Conservation (phyloP, 2,329 filamentous ascomycete genomes). For the Cercospora nicotianae region DNA sequence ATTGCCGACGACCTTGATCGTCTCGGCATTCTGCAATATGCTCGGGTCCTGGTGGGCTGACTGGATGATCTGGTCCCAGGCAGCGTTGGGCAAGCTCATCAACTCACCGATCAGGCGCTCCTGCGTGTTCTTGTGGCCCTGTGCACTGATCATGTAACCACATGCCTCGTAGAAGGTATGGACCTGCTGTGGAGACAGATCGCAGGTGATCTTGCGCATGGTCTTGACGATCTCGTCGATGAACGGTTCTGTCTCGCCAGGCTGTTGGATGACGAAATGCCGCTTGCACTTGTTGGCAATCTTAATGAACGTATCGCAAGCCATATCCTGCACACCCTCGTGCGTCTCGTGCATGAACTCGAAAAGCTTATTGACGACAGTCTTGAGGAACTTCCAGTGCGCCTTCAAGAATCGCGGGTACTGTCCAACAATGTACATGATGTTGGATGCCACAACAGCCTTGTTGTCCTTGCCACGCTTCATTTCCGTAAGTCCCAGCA, state of each 20-base stretch:
- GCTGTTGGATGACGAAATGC: slow-evolving; percentile 94
- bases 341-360: slow-evolving; percentile 99
- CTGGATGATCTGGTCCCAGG: slow-evolving; percentile 93
- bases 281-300: slow-evolving; percentile 97
- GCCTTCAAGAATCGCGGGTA: slow-evolving; percentile 98
- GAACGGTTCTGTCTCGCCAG: slow-evolving; percentile 91
- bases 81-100: slow-evolving; percentile 89
- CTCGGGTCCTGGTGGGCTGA: slow-evolving; percentile 80
- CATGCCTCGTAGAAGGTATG: slow-evolving; percentile 99
- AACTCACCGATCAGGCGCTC: slow-evolving; percentile 87
- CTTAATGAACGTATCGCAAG: slow-evolving; percentile 99
- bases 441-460: slow-evolving; percentile 96
- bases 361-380: slow-evolving; percentile 98
- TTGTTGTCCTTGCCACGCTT: slow-evolving; percentile 99
- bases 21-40: slow-evolving; percentile 86
- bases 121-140: slow-evolving; percentile 91
- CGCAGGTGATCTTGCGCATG: slow-evolving; percentile 92
- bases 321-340: slow-evolving; percentile 99
- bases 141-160: slow-evolving; percentile 97
- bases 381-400: slow-evolving; percentile 99
- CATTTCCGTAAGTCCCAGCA: slow-evolving; percentile 96
- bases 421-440: slow-evolving; percentile 99
- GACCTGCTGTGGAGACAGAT: slow-evolving; percentile 92
- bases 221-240: slow-evolving; percentile 98
- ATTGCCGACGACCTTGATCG: slow-evolving; percentile 98